phyloP scores from a whole-genome alignment of 192 early-diverging fungal species.

The Rhizophlyctis rosea region DNA sequence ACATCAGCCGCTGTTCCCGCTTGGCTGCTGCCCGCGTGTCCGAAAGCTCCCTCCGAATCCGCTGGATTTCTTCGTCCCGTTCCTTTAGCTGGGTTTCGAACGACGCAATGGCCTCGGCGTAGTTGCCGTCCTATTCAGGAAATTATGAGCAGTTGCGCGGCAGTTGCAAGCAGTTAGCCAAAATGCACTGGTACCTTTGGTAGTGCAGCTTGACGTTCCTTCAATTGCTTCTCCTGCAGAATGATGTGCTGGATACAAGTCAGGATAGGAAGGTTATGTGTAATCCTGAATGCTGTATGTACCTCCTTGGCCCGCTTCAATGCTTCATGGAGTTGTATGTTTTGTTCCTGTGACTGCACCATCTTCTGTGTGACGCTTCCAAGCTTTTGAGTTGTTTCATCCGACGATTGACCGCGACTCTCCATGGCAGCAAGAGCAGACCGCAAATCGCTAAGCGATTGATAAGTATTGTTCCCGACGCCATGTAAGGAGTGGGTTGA shows the following conservation, averaged over 20 bases:
- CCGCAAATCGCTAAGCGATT: slow-evolving; percentile 30
- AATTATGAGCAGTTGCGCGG: neutral
- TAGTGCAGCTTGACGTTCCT: slow-evolving; percentile 25
- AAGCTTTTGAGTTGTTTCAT: slow-evolving; percentile 46
- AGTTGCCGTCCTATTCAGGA: slow-evolving; percentile 35
- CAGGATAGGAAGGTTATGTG: slow-evolving; percentile 3
- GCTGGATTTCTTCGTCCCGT: slow-evolving; percentile 34
- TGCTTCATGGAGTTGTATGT: slow-evolving; percentile 38
- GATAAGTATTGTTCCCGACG: neutral
- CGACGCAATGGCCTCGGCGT: slow-evolving; percentile 44
- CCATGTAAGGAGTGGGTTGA: neutral
- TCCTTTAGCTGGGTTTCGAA: slow-evolving; percentile 29
- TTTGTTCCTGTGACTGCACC: slow-evolving; percentile 42
- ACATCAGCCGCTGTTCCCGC: slow-evolving; percentile 78
- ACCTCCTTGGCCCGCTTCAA: slow-evolving; percentile 51
- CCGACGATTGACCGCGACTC: slow-evolving; percentile 29
- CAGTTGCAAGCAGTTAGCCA: neutral
- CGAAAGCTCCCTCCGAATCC: slow-evolving; percentile 58
- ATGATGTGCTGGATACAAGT: slow-evolving; percentile 32
- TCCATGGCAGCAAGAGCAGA: slow-evolving; percentile 45
- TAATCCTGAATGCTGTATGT: too few species aligned
- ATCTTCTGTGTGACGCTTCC: slow-evolving; percentile 40
- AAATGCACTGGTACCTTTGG: slow-evolving; percentile 23
- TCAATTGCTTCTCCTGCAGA: slow-evolving; percentile 44
- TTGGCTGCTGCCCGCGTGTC: slow-evolving; percentile 68